Conservation (phyloP, 805 yeast genomes). For the Candida gorgasii region DNA sequence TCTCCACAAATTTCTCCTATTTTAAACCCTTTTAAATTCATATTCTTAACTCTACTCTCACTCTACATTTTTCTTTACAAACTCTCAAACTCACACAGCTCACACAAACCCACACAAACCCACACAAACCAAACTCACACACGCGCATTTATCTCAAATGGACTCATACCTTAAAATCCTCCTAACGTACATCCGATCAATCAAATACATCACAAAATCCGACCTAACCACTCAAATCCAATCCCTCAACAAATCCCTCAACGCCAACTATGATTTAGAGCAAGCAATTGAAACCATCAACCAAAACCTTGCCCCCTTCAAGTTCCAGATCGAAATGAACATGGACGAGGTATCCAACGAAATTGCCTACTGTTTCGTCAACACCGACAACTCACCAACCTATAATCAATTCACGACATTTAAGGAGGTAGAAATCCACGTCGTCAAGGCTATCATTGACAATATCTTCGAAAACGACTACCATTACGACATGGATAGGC, state of each 20-base stretch:
- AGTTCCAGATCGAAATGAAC: conserved; percentile 44
- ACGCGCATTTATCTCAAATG: too few species aligned
- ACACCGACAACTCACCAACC: conserved; percentile 30
- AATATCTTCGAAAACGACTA: conserved; percentile 23
- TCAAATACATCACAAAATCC: conserved; percentile 20
- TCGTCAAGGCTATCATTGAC: conserved; percentile 48
- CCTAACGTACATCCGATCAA: conserved; percentile 32
- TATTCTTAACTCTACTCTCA: too few species aligned
- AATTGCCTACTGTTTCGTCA: conserved; percentile 36
- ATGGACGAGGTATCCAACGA: conserved; percentile 36
- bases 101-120: too few species aligned
- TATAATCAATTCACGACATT: conserved; percentile 40
- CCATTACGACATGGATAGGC: conserved; percentile 4
- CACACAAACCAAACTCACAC: too few species aligned
- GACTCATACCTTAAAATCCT: conserved; percentile 12
- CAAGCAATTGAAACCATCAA: neutral
- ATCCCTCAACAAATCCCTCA: neutral
- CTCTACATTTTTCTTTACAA: too few species aligned
- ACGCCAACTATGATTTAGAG: neutral
- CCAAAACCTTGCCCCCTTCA: conserved; percentile 22
- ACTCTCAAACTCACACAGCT: too few species aligned
- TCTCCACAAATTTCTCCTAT: too few species aligned
- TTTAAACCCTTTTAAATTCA: too few species aligned
- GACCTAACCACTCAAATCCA: conserved; percentile 7
- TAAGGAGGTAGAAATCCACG: conserved; percentile 39